Evolutionary conservation across 1,284 basidiomycete species (phyloP).

Genomic region (Phaffia rhodozyma): DNA sequence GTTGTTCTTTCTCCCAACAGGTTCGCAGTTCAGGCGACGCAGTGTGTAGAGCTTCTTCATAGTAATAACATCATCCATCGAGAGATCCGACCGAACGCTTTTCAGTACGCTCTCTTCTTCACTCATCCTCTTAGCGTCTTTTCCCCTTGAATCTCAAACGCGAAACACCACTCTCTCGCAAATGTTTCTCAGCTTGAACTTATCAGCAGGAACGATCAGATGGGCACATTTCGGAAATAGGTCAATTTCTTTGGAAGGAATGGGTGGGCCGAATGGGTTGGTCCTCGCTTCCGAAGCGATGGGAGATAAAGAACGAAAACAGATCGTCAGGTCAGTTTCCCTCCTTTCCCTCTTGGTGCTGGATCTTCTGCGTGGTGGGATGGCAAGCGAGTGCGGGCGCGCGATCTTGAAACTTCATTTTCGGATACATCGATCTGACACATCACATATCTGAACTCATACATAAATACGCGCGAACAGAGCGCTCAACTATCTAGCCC

Average conservation of each 20-base stretch:
- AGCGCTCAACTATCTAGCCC: constrained; percentile 56
- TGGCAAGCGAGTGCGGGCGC: no score
- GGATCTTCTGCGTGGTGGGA: no score
- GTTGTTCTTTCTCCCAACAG: constrained; percentile 31
- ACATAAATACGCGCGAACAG: constrained; percentile 41
- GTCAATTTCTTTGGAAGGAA: constrained; percentile 54
- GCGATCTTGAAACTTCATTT: no score
- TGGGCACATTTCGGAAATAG: constrained; percentile 63
- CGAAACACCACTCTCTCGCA: background rate
- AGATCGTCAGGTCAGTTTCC: background rate
- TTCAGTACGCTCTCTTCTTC: constrained; percentile 37
- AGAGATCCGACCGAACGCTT: constrained; percentile 61
- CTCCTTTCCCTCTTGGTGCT: no score
- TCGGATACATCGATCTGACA: no score
- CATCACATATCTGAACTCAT: no score
- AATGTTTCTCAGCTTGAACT: constrained; percentile 33
- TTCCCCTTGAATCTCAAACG: background rate
- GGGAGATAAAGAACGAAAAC: constrained; percentile 46
- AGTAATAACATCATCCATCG: constrained; percentile 49
- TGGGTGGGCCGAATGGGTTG: constrained; percentile 53
- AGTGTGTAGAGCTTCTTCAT: constrained; percentile 54
- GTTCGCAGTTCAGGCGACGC: constrained; percentile 58
- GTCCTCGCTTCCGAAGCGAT: constrained; percentile 36
- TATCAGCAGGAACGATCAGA: constrained; percentile 52
- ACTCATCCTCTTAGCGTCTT: background rate